Percentiles rank a stretch among this genome's conserved stretches.
phyloP scores from a whole-genome alignment of 2,329 filamentous ascomycete species.

The Huntiella moniliformis region DNA sequence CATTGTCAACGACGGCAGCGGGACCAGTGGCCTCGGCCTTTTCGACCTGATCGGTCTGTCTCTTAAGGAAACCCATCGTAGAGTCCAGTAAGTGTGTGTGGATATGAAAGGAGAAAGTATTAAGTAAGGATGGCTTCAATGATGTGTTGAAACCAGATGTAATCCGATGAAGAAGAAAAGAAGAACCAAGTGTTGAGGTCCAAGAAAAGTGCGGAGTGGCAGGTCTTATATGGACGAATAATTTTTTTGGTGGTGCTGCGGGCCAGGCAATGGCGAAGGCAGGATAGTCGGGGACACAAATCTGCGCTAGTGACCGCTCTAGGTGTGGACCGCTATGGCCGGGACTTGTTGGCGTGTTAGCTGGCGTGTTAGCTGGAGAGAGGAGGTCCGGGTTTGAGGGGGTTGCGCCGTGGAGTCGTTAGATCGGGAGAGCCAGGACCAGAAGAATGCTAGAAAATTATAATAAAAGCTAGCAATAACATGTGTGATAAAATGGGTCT shows the following conservation, averaged over 20 bases:
- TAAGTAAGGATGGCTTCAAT: not conserved
- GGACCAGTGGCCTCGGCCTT: slow-evolving; percentile 6
- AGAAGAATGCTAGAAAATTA: not conserved
- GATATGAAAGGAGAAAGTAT: not conserved
- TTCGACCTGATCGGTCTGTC: slow-evolving; percentile 11
- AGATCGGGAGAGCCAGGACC: not conserved
- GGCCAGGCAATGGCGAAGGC: too few relatives aligned
- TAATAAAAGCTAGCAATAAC: slow-evolving; percentile 1
- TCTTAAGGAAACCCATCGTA: slow-evolving; percentile 12
- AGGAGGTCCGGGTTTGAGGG: too few relatives aligned
- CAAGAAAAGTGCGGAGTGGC: too few relatives aligned
- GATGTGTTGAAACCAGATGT: slow-evolving; percentile 5
- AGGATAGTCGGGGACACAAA: not conserved
- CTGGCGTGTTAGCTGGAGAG: too few relatives aligned
- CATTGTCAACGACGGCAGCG: not conserved
- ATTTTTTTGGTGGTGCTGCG: too few relatives aligned
- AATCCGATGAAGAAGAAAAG: slow-evolving; percentile 9
- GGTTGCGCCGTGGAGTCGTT: too few relatives aligned
- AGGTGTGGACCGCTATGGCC: not conserved
- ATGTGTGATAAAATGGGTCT: too few relatives aligned
- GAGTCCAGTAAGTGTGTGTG: not conserved
- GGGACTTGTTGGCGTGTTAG: too few relatives aligned
- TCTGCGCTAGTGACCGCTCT: not conserved
- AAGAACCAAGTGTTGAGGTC: not conserved
- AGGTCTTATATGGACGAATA: too few relatives aligned